These are phyloP conservation scores for Chrysopogon serrulatus DNA, from an alignment of 176 grass and related monocot species.

Conservation along the genomic window DNA sequence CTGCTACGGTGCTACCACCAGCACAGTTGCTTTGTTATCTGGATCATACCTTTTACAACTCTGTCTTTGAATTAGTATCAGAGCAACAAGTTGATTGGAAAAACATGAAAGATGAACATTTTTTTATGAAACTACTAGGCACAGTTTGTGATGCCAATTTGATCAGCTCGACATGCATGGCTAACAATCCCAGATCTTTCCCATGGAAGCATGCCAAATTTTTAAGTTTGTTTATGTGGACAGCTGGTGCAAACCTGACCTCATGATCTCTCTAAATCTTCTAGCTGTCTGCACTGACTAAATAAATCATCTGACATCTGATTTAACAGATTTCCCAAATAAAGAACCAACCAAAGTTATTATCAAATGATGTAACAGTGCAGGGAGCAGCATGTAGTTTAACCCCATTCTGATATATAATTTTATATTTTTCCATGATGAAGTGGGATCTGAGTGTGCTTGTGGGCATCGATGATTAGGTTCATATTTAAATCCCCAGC, in stretches of 20 bases:
- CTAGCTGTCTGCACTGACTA: neutral
- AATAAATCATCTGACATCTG: conserved; percentile 20
- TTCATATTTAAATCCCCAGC: neutral
- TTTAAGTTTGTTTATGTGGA: neutral
- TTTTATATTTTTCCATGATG: neutral
- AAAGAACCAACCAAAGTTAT: conserved; percentile 22
- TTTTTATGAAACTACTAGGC: neutral
- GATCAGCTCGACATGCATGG: neutral
- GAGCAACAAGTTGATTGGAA: neutral
- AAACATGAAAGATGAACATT: neutral
- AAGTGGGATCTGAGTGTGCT: conserved; percentile 25
- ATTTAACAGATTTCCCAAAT: conserved; percentile 26
- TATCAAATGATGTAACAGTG: conserved; percentile 22
- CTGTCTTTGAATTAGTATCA: neutral
- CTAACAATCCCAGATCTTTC: neutral
- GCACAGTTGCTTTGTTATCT: neutral
- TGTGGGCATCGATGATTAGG: conserved; percentile 27
- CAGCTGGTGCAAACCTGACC: conserved; percentile 14
- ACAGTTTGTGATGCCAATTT: neutral
- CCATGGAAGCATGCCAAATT: neutral
- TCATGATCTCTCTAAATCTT: conserved; percentile 18
- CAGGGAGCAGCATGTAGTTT: conserved; percentile 6
- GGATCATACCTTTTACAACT: neutral
- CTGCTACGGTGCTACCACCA: neutral
- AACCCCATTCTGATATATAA: conserved; percentile 9